phyloP scores from a whole-genome alignment of 164 flowering plant species.

The Tetrastigma voinierianum region DNA sequence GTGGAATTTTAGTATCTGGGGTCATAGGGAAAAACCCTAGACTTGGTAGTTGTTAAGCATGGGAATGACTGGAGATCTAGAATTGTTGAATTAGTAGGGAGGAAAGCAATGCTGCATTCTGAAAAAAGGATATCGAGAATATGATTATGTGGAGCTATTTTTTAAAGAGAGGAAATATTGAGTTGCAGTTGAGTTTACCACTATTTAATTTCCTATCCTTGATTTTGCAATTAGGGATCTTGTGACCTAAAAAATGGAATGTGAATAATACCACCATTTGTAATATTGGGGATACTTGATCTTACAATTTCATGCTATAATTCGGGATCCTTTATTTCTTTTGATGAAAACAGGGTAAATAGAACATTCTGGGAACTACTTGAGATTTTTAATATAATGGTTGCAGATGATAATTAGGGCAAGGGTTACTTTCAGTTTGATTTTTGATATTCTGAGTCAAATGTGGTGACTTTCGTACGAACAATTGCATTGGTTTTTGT shows the following conservation, averaged over 20 bases:
- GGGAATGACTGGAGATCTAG: not conserved
- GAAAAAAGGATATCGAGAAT: not conserved
- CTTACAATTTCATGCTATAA: not conserved
- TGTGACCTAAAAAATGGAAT: not conserved
- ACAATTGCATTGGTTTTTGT: conserved; percentile 83
- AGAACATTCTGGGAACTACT: not conserved
- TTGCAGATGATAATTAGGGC: not conserved
- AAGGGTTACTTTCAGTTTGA: conserved; percentile 7
- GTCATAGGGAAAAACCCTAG: not conserved
- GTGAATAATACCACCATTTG: not conserved
- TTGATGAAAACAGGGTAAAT: not conserved
- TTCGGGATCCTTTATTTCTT: not conserved
- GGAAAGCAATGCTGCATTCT: not conserved
- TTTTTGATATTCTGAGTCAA: conserved; percentile 32
- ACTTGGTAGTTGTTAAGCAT: not conserved
- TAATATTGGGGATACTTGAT: not conserved
- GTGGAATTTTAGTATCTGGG: conserved; percentile 1
- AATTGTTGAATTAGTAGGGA: not conserved
- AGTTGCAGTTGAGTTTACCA: not conserved
- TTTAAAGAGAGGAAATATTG: not conserved
- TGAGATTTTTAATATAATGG: not conserved
- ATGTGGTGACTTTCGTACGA: conserved; percentile 75
- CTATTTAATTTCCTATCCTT: not conserved
- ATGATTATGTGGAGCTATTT: not conserved
- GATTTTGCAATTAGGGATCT: not conserved